These are phyloP conservation scores for Psilocybe cyanescens DNA, from an alignment of 768 basidiomycete genomes.

Conservation along the genomic window DNA sequence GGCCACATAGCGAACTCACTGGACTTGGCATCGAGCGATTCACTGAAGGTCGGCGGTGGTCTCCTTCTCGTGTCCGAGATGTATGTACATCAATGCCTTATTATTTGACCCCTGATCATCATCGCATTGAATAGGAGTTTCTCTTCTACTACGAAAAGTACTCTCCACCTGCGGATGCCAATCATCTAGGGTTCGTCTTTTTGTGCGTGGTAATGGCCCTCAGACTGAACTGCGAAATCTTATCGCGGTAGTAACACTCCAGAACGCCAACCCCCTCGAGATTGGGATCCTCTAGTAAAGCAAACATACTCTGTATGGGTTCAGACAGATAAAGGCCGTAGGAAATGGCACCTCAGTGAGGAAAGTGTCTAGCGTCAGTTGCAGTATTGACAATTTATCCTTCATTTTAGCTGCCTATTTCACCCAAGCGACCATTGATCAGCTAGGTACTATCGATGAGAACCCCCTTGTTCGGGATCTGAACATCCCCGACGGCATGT, in stretches of 20 bases:
- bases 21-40: slow-evolving; percentile 85
- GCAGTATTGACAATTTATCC: slow-evolving; percentile 4
- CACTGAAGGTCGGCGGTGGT: slow-evolving; percentile 85
- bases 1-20: slow-evolving; percentile 73
- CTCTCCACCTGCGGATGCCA: slow-evolving; percentile 47
- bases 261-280: slow-evolving; percentile 57
- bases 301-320: slow-evolving; percentile 87
- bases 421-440: slow-evolving; percentile 74
- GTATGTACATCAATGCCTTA: slow-evolving; percentile 41
- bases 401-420: slow-evolving; percentile 75
- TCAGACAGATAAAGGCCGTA: slow-evolving; percentile 60
- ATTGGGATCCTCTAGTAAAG: slow-evolving; percentile 76
- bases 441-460: slow-evolving; percentile 73
- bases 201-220: slow-evolving; percentile 9
- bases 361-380: slow-evolving; percentile 4
- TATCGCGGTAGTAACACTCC: slow-evolving; percentile 23
- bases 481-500: slow-evolving; percentile 67
- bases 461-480: slow-evolving; percentile 61
- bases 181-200: slow-evolving; percentile 42
- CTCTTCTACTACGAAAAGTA: slow-evolving; percentile 85
- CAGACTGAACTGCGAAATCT: slow-evolving; percentile 14
- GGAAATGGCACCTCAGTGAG: slow-evolving; percentile 87
- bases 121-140: slow-evolving; percentile 59
- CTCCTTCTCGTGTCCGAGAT: slow-evolving; percentile 82
- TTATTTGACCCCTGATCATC: slow-evolving; percentile 12